These are phyloP conservation scores for Trametes cinnabarina DNA, from an alignment of 768 basidiomycete species.

Conservation along the genomic window DNA sequence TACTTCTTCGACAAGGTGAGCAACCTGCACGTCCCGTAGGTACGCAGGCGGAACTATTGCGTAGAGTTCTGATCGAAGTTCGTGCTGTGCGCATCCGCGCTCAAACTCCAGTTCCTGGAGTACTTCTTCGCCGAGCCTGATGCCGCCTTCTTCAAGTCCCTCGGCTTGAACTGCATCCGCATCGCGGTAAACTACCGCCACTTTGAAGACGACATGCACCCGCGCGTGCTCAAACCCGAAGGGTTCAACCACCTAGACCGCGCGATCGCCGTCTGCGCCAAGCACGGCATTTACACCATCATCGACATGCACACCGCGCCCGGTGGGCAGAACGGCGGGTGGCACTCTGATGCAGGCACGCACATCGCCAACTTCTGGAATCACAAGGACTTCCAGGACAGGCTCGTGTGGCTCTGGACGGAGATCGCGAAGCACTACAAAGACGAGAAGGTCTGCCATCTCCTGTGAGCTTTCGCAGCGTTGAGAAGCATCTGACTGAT, in stretches of 20 bases:
- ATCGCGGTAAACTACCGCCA: constrained; percentile 74
- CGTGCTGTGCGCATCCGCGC: too few relatives aligned
- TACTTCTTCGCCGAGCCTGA: constrained; percentile 81
- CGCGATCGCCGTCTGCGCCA: constrained; percentile 72
- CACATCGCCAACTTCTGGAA: constrained; percentile 76
- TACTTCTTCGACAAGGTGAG: constrained; percentile 81
- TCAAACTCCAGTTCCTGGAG: constrained; percentile 82
- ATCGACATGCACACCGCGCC: constrained; percentile 77
- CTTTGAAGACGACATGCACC: constrained; percentile 80
- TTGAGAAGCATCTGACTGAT: neutral
- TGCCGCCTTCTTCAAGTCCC: constrained; percentile 72
- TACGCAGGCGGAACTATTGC: neutral
- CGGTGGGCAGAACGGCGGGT: constrained; percentile 72
- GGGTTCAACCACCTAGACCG: constrained; percentile 84
- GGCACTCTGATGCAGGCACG: constrained; percentile 74
- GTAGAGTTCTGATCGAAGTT: neutral
- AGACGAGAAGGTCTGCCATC: constrained; percentile 40
- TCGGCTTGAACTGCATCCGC: constrained; percentile 81
- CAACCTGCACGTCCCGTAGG: neutral
- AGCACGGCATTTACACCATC: constrained; percentile 76
- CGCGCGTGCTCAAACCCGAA: constrained; percentile 66
- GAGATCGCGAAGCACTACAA: constrained; percentile 74
- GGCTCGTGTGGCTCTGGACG: constrained; percentile 72
- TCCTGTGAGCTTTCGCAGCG: neutral
- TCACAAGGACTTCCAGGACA: constrained; percentile 83